Percentiles rank a stretch among this genome's conserved stretches.
phyloP scores from a whole-genome alignment of 257 asterid genomes.

The Anisodus acutangulus region DNA sequence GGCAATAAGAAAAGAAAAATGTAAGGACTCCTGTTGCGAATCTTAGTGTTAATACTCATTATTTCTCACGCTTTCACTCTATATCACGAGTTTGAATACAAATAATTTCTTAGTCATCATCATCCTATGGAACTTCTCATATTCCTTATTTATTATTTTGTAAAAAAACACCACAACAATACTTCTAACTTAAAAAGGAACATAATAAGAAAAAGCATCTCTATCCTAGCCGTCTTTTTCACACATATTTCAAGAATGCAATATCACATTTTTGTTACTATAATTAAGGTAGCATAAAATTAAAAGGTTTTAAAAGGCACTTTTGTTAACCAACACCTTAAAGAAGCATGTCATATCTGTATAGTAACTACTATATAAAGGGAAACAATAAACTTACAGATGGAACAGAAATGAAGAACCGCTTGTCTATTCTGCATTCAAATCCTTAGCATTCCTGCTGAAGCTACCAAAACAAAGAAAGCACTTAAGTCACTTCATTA shows the following conservation, averaged over 20 bases:
- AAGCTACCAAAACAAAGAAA: not conserved
- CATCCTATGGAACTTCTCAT: not conserved
- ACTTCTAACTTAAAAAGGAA: not conserved
- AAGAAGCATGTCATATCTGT: not conserved
- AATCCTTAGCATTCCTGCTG: conserved; percentile 12
- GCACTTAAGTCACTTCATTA: conserved; percentile 9
- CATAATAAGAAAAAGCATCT: not conserved
- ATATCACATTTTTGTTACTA: not conserved
- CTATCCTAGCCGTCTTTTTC: not conserved
- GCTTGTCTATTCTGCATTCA: conserved; percentile 11
- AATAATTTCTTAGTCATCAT: not conserved
- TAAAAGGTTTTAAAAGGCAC: not conserved
- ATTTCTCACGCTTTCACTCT: not conserved
- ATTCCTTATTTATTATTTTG: not conserved
- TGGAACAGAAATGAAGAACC: not conserved
- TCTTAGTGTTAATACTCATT: not conserved
- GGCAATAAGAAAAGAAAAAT: not conserved
- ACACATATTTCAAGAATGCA: not conserved
- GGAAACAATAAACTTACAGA: conserved; percentile 20
- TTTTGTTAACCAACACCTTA: not conserved
- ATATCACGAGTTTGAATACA: not conserved
- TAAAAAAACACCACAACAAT: not conserved
- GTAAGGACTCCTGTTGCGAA: not conserved
- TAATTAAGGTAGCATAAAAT: not conserved
- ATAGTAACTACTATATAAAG: not conserved